Conservation (phyloP, 1,284 basidiomycete species). For the Xerocomus amazonicus region DNA sequence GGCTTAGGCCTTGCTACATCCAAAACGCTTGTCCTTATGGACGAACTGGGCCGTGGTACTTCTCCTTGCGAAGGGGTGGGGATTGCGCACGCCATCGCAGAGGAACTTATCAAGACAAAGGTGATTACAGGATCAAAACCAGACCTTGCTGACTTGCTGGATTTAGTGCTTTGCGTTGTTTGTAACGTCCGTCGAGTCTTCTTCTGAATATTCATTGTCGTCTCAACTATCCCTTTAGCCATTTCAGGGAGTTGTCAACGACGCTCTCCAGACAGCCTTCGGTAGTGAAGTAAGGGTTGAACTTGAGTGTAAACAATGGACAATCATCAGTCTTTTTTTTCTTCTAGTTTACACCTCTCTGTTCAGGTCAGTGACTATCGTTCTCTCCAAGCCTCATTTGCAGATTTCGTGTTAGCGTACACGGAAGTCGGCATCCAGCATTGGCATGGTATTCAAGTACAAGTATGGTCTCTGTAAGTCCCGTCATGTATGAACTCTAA, state of each 20-base stretch:
- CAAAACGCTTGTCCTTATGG: slow-evolving; percentile 77
- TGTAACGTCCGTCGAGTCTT: slow-evolving; percentile 60
- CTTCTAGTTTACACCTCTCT: slow-evolving; percentile 70
- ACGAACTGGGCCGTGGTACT: slow-evolving; percentile 90
- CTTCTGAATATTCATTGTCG: background rate
- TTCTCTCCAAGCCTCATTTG: background rate
- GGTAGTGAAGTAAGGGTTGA: slow-evolving; percentile 63
- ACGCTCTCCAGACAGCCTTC: slow-evolving; percentile 70
- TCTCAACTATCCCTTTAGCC: slow-evolving; percentile 39
- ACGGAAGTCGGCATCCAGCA: slow-evolving; percentile 49
- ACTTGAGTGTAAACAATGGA: slow-evolving; percentile 17
- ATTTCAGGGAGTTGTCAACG: slow-evolving; percentile 66
- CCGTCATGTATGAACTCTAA: background rate
- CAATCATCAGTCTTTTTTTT: background rate
- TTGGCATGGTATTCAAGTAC: slow-evolving; percentile 77
- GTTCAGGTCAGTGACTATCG: slow-evolving; percentile 56
- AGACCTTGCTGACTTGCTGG: slow-evolving; percentile 2
- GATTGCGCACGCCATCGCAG: slow-evolving; percentile 89
- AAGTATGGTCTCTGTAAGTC: slow-evolving; percentile 44
- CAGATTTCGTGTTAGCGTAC: slow-evolving; percentile 40
- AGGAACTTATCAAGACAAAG: slow-evolving; percentile 73
- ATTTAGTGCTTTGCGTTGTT: slow-evolving; percentile 81
- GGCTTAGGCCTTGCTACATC: slow-evolving; percentile 67
- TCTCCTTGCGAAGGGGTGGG: slow-evolving; percentile 85
- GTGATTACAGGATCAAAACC: slow-evolving; percentile 37